Conservation (phyloP, 2,329 filamentous ascomycete species). For the Ambrosiella beaveri region DNA sequence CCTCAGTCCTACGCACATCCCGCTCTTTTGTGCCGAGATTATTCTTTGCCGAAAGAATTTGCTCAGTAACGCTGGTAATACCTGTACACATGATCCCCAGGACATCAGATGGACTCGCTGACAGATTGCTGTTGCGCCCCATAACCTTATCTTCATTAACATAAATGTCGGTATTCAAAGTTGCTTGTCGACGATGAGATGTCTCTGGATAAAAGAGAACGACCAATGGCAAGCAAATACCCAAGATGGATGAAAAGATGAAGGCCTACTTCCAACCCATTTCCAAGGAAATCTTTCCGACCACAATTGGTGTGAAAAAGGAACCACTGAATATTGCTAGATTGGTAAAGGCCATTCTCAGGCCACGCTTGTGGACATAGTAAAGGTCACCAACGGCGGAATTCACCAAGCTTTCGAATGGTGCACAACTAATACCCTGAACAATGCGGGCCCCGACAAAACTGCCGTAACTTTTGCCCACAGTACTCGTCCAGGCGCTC, state of each 20-base stretch:
- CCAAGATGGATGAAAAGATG: slow-evolving; percentile 68
- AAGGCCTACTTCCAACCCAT: slow-evolving; percentile 82
- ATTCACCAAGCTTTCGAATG: slow-evolving; percentile 81
- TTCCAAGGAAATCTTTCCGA: slow-evolving; percentile 62
- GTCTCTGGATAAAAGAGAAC: slow-evolving; percentile 76
- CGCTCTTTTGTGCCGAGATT: neutral
- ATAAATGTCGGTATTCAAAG: slow-evolving; percentile 52
- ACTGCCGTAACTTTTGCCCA: slow-evolving; percentile 48
- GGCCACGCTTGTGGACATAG: slow-evolving; percentile 68
- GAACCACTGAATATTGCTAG: slow-evolving; percentile 39
- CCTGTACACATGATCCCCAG: neutral
- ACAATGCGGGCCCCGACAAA: slow-evolving; percentile 65
- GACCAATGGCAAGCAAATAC: slow-evolving; percentile 48
- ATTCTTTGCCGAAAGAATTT: neutral
- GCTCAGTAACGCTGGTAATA: neutral
- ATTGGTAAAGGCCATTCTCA: slow-evolving; percentile 67
- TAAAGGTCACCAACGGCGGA: slow-evolving; percentile 80
- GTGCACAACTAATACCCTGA: slow-evolving; percentile 72
- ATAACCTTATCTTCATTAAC: slow-evolving; percentile 19
- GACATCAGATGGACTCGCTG: neutral
- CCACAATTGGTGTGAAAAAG: slow-evolving; percentile 67
- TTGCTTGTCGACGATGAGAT: slow-evolving; percentile 42
- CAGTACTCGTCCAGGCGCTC: slow-evolving; percentile 61
- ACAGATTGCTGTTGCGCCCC: neutral
- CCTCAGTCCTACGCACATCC: neutral